Conservation (phyloP, 176 grass and related monocot species). For the Guadua angustifolia region DNA sequence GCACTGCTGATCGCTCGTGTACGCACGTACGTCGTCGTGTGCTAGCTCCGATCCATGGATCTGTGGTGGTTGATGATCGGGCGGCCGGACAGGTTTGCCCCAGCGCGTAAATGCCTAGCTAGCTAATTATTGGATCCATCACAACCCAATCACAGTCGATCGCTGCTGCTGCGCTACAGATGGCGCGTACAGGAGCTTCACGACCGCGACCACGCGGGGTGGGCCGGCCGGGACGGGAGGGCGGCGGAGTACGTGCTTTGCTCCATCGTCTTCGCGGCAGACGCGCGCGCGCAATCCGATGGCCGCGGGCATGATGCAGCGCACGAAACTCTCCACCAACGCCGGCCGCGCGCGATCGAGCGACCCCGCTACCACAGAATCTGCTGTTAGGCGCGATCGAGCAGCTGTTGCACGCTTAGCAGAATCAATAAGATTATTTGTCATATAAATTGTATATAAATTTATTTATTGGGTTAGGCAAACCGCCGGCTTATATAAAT, state of each 20-base stretch:
- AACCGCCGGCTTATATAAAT: too few relatives aligned
- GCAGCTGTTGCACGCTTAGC: background rate
- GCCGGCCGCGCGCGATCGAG: background rate
- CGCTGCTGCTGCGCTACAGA: background rate
- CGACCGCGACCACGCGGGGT: background rate
- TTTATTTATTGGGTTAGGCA: too few relatives aligned
- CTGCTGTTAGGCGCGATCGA: too few relatives aligned
- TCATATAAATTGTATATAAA: too few relatives aligned
- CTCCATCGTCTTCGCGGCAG: background rate
- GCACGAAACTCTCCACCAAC: slow-evolving; percentile 17
- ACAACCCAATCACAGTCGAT: slow-evolving; percentile 40
- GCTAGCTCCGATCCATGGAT: background rate
- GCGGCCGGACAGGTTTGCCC: slow-evolving; percentile 42
- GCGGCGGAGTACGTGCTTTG: background rate
- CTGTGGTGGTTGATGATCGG: background rate
- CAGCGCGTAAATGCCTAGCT: slow-evolving; percentile 54
- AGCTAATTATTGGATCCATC: slow-evolving; percentile 64
- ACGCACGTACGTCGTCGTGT: background rate
- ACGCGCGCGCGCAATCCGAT: background rate
- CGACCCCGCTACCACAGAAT: too few relatives aligned
- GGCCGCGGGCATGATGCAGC: background rate
- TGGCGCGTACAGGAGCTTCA: slow-evolving; percentile 21
- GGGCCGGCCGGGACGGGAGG: too few relatives aligned
- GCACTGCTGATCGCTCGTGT: slow-evolving; percentile 10
- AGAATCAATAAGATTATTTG: background rate